phyloP scores from a whole-genome alignment of 257 asterid genomes.

The Scutellaria baicalensis region DNA sequence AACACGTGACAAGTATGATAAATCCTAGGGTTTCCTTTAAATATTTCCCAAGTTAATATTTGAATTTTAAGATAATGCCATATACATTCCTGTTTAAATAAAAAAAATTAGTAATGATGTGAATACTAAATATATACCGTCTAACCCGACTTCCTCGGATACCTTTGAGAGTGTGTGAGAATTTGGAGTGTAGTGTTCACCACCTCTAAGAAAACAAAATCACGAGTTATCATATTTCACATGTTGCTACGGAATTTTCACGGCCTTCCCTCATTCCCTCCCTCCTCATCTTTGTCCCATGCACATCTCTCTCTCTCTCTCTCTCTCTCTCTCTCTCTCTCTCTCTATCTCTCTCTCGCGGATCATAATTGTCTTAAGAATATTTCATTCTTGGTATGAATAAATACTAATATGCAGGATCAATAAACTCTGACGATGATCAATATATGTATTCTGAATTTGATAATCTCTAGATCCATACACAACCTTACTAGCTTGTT shows the following conservation, averaged over 20 bases:
- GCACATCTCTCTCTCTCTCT: conserved; percentile 22
- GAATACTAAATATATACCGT: too few species aligned
- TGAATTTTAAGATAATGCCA: neutral
- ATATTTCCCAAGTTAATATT: neutral
- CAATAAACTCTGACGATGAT: too few species aligned
- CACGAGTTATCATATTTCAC: conserved; percentile 55
- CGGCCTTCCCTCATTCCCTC: conserved; percentile 24
- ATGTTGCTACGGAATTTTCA: conserved; percentile 42
- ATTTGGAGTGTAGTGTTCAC: conserved; percentile 5
- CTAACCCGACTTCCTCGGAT: too few species aligned
- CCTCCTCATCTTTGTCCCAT: conserved; percentile 36
- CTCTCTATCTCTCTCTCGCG: conserved; percentile 13
- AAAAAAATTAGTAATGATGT: too few species aligned
- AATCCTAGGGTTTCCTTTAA: conserved; percentile 7
- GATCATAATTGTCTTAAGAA: too few species aligned
- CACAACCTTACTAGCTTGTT: too few species aligned
- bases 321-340: conserved; percentile 14
- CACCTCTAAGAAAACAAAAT: conserved; percentile 20
- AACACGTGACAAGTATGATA: conserved; percentile 33
- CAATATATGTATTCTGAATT: too few species aligned
- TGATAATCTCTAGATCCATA: too few species aligned
- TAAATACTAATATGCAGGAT: too few species aligned
- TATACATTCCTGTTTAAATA: neutral
- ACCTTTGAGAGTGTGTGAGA: neutral
- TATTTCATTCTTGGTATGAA: too few species aligned